Percentiles rank a stretch among this genome's conserved stretches.
Conservation (phyloP, 2,329 filamentous ascomycete species). For the Botrytis fragariae region DNA sequence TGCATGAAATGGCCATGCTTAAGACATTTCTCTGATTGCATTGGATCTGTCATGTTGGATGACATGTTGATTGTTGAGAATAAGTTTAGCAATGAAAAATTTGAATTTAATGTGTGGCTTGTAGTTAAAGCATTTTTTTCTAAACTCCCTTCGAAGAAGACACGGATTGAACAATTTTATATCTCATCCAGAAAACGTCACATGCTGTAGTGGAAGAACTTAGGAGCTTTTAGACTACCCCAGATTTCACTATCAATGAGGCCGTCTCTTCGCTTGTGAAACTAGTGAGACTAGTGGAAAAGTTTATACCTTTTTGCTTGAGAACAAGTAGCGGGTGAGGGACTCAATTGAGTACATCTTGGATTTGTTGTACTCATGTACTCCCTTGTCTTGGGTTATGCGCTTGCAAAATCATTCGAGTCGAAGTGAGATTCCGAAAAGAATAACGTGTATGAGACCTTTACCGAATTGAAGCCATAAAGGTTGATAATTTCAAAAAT, state of each 20-base stretch:
- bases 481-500: neutral
- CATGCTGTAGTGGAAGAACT: neutral
- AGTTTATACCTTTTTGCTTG: neutral
- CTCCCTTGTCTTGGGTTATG: neutral
- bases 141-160: neutral
- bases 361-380: neutral
- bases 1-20: constrained; percentile 46
- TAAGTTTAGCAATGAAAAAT: neutral
- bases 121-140: neutral
- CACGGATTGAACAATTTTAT: too few relatives aligned
- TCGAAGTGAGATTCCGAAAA: neutral
- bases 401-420: constrained; percentile 3
- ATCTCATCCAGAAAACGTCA: neutral
- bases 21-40: constrained; percentile 31
- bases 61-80: neutral
- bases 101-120: neutral
- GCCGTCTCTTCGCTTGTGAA: neutral
- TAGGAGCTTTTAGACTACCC: neutral
- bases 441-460: neutral
- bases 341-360: neutral
- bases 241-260: neutral
- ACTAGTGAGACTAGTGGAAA: neutral
- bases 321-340: neutral
- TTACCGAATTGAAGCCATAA: neutral
- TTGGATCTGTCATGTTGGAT: neutral